Percentiles rank a stretch among this genome's conserved stretches.
These are phyloP conservation scores for Geosiphon pyriformis DNA, from an alignment of 192 early-diverging fungal genomes.

Conservation along the genomic window DNA sequence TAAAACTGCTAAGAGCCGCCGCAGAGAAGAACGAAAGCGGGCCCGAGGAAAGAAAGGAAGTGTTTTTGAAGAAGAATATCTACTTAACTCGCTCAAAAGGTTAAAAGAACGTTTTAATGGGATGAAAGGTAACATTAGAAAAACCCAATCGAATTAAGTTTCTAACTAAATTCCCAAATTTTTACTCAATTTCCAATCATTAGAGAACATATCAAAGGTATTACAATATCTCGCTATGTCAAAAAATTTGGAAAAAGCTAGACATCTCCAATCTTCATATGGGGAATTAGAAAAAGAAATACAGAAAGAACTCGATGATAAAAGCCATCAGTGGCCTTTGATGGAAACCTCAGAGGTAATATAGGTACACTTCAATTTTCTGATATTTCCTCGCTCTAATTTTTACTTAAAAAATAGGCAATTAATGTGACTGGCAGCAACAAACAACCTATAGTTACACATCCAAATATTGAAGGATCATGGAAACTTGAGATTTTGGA, in stretches of 20 bases:
- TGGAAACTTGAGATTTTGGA: no score
- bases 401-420: no score
- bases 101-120: slow-evolving; percentile 50
- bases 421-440: no score
- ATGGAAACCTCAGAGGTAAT: no score
- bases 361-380: no score
- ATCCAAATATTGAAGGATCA: no score
- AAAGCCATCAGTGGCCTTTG: no score
- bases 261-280: slow-evolving; percentile 9
- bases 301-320: slow-evolving; percentile 1
- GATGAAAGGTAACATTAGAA: slow-evolving; percentile 44
- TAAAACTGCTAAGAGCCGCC: slow-evolving; percentile 65
- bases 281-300: slow-evolving; percentile 14
- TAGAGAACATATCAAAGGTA: slow-evolving; percentile 8
- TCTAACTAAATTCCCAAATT: background rate
- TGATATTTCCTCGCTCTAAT: no score
- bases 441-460: no score
- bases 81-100: slow-evolving; percentile 66
- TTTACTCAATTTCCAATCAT: background rate
- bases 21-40: slow-evolving; percentile 69
- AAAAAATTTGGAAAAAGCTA: slow-evolving; percentile 1
- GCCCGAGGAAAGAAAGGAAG: slow-evolving; percentile 86
- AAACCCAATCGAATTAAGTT: background rate
- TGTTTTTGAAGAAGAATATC: slow-evolving; percentile 85
- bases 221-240: slow-evolving; percentile 4